phyloP scores from a whole-genome alignment of 345 rosid species.

The Aquilaria sinensis region DNA sequence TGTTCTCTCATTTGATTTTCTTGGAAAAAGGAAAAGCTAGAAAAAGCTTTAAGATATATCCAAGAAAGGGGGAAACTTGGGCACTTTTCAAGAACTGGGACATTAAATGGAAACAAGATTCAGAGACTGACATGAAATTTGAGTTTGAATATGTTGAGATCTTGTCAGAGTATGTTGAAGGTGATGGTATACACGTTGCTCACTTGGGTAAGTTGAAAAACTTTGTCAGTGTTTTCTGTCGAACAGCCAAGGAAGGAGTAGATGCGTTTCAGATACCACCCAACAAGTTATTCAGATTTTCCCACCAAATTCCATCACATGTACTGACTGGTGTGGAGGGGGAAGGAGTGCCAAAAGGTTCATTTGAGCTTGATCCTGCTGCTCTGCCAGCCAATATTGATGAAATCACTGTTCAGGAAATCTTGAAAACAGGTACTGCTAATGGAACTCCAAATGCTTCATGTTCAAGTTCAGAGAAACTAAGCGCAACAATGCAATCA shows the following conservation, averaged over 20 bases:
- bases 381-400: constrained; percentile 39
- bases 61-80: constrained; percentile 64
- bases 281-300: constrained; percentile 53
- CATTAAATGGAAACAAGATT: constrained; percentile 36
- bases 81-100: constrained; percentile 75
- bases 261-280: constrained; percentile 32
- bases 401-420: constrained; percentile 8
- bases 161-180: constrained; percentile 41
- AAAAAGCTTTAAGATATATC: constrained; percentile 32
- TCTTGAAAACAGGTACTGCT: no score
- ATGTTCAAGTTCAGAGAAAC: no score
- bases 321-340: constrained; percentile 72
- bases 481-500: no score
- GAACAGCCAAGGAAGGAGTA: constrained; percentile 21
- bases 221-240: constrained; percentile 63
- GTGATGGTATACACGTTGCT: constrained; percentile 56
- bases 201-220: constrained; percentile 68
- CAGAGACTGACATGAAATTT: constrained; percentile 21
- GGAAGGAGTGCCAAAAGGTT: constrained; percentile 61
- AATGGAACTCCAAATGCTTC: no score
- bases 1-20: constrained; percentile 55
- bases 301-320: constrained; percentile 66
- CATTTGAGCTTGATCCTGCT: constrained; percentile 78
- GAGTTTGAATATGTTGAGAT: constrained; percentile 65
- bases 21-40: constrained; percentile 22